These are phyloP conservation scores for Backusella tuberculispora DNA, from an alignment of 192 early-diverging fungal genomes.

Conservation along the genomic window DNA sequence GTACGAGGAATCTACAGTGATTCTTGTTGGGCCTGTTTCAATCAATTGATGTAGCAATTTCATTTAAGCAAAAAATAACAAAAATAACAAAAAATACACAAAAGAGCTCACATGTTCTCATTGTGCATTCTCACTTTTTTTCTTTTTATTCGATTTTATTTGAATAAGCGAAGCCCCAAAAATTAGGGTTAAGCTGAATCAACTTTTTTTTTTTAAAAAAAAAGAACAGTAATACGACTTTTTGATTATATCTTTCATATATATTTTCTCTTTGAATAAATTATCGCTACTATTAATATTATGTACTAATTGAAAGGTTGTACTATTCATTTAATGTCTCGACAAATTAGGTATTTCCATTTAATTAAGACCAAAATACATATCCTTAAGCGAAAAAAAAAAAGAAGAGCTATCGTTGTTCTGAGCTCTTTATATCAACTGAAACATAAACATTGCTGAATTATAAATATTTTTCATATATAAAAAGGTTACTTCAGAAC, in stretches of 20 bases:
- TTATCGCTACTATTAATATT: neutral
- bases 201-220: slow-evolving; percentile 8
- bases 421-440: neutral
- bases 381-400: neutral
- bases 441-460: slow-evolving; percentile 12
- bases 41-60: slow-evolving; percentile 9
- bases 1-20: slow-evolving; percentile 9
- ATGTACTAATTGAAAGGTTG: slow-evolving; percentile 3
- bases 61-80: slow-evolving; percentile 3
- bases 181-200: slow-evolving; percentile 12
- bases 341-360: slow-evolving; percentile 1
- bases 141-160: neutral
- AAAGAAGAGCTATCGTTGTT: no score
- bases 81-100: slow-evolving; percentile 11
- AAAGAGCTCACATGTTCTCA: slow-evolving; percentile 12
- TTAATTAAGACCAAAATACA: slow-evolving; percentile 2
- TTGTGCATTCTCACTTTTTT: neutral
- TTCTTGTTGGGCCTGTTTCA: slow-evolving; percentile 14
- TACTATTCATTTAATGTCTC: neutral
- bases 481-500: neutral
- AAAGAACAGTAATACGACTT: no score
- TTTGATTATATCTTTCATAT: no score
- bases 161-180: slow-evolving; percentile 15
- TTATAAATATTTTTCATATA: neutral
- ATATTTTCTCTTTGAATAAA: neutral